Evolutionary conservation across 345 rosid genomes (phyloP), one percentile per base, ranked within the genome.

Genomic region (Citrus australasica): DNA sequence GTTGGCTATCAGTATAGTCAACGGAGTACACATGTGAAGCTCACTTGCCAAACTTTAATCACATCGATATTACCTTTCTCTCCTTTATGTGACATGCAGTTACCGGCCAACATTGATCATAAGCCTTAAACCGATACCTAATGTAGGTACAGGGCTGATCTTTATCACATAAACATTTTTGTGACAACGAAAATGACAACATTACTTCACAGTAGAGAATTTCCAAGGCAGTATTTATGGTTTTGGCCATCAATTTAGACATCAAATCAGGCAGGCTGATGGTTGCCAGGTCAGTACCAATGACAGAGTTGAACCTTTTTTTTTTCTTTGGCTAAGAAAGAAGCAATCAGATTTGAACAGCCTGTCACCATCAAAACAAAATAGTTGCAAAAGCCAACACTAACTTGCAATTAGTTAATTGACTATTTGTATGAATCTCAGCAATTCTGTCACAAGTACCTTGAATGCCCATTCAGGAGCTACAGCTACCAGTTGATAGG

Each of bases 321-420:
- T 69, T 42, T 13, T 38, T 53, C 1, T n/a, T 68, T 9, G 17
- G 8, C 9, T 16, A 28, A 69, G 35, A 69, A 69, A 42, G 37
- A 46, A 25, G 58, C 33, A 69, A 69, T 16, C 46, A 71, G 19
- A 56, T 6, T 14, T 11, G 11, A 73, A 58, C 32, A 22, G 48
- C 48, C 64, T 33, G 32, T 58, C 65, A 69, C 72, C 56, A 42
- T 69, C 72, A 14, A 72, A 56, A 72, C 21, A 72, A 25, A 71
- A 70, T 21, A 72, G 48, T 32, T n/a, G n/a, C 51, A 58, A 56
- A 72, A 59, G 16, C 76, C 48, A 72, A 58, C 6, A 21, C 37
- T 33, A 56, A 56, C 35, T 53, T 6, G 8, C 75, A 67, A 24
- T 30, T 72, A 5, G 11, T 71, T 70, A 70, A 51, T 21, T 4